Percentiles rank a stretch among this genome's conserved stretches.
Conservation (phyloP, 1,284 basidiomycete genomes). For the Mycena citricolor region DNA sequence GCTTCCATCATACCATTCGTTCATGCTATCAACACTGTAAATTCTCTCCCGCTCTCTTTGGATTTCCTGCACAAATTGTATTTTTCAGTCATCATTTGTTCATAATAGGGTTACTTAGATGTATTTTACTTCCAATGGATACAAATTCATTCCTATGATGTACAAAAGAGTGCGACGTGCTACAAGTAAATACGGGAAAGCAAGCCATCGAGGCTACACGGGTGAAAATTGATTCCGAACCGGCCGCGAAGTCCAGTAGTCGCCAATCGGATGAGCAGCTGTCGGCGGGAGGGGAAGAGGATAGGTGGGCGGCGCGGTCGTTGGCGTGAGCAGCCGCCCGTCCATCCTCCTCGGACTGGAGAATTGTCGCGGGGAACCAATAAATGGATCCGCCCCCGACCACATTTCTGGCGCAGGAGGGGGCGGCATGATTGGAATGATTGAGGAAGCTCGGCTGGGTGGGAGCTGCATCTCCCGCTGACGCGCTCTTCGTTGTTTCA, state of each 20-base stretch:
- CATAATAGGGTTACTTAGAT: constrained; percentile 22
- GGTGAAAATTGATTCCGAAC: constrained; percentile 9
- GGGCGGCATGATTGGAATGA: constrained; percentile 22
- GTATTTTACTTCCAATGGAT: constrained; percentile 12
- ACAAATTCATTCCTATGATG: constrained; percentile 1
- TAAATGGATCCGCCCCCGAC: constrained; percentile 2
- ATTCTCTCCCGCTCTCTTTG: too few relatives aligned
- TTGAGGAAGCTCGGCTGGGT: constrained; percentile 7
- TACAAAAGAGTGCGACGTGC: constrained; percentile 17
- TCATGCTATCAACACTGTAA: constrained; percentile 15
- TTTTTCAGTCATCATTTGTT: constrained; percentile 15
- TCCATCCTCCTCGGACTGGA: constrained; percentile 17
- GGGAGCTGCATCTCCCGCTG: neutral
- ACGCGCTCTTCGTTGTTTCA: constrained; percentile 15
- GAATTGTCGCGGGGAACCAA: neutral
- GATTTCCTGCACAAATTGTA: constrained; percentile 21
- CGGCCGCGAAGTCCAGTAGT: constrained; percentile 18
- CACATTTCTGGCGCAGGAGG: constrained; percentile 18
- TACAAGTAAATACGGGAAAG: constrained; percentile 5
- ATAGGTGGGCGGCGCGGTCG: neutral
- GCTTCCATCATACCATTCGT: too few relatives aligned
- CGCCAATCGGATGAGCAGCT: constrained; percentile 1
- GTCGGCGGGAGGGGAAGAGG: constrained; percentile 9
- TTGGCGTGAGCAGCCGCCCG: constrained; percentile 5
- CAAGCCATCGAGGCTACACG: constrained; percentile 6